Conservation (phyloP, 192 early-diverging fungal species). For the Linnemannia schmuckeri region DNA sequence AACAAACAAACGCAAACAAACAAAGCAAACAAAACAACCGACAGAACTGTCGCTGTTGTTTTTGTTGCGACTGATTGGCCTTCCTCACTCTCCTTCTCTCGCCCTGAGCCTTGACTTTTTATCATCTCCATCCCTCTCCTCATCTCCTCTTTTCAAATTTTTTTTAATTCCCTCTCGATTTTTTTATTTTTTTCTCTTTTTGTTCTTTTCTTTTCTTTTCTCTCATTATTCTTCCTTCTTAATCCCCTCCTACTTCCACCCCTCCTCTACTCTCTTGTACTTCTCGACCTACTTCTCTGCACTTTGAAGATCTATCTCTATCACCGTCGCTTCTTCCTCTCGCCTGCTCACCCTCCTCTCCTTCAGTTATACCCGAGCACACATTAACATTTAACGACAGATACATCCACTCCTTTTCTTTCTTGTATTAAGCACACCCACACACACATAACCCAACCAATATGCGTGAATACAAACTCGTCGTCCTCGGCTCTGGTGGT, state of each 20-base stretch:
- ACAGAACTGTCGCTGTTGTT: neutral
- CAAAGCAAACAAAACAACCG: neutral
- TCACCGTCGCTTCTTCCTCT: neutral
- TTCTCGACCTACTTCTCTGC: neutral
- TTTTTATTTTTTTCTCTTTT: constrained; percentile 24
- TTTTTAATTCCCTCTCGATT: constrained; percentile 15
- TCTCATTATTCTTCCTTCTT: neutral
- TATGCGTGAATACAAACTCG: constrained; percentile 96
- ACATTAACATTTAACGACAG: neutral
- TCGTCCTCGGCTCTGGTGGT: constrained; percentile 93
- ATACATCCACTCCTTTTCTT: constrained; percentile 1
- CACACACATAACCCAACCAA: constrained; percentile 15
- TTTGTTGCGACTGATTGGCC: neutral
- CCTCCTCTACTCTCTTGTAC: constrained; percentile 13
- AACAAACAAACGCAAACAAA: neutral
- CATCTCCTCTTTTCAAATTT: neutral
- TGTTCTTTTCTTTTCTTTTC: constrained; percentile 1
- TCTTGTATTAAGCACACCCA: neutral
- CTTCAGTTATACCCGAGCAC: neutral
- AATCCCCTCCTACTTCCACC: neutral
- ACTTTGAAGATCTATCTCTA: constrained; percentile 3
- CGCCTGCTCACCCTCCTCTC: neutral
- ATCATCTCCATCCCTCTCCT: neutral
- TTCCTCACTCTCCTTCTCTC: neutral
- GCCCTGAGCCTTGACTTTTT: neutral